Base-by-base conservation (phyloP, 192 early-diverging fungal species). In the Linnemannia zychae region DNA sequence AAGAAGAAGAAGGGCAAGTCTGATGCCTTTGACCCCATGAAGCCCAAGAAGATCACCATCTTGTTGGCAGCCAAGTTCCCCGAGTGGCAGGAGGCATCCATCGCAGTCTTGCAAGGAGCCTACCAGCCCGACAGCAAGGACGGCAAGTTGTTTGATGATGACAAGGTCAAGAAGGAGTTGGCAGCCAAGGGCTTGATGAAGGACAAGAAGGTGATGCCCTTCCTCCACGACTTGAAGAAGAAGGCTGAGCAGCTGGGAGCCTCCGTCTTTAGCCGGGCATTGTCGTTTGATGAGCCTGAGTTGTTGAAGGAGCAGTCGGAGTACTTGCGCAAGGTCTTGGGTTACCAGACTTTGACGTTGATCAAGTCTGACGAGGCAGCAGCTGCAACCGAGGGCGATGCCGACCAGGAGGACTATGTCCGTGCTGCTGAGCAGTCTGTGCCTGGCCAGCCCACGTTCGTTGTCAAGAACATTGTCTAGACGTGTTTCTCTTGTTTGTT, bases 201-300 rank as follows among this genome's bases (percentile, higher is more conserved):
- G 90, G 95, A 99, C 90, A 99, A 98, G 90, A 94, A 94, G 87
- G 94, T 92, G n/a, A 99, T 99, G 97, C 96, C 97, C 22, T 99
- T 99, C 90, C 91, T 97, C 67, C 93, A 97, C 68, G 92, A 95
- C 44, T 92, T 97, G 84, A 96, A 97, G 94, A 97, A 96, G 88
- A 91, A 89, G 57, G 93, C 98, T 18, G 92, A 91, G 46, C 87
- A 80, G 31, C 74, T 87, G 4, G 97, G 98, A 9, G 72, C 90
- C 7, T 69, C 87, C 13, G 97, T 94, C 9, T 97, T 99, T 81
- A 92, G 96, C 79, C 93, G 97, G 76, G 87, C 95, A 6, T 91
- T 99, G 67, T 74, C 81, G 38, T 99, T 99, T 84, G 88, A 97
- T 73, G 98, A 99, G 88, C 34, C 87, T 40, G 92, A 94, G n/a